Percentiles rank a stretch among this genome's conserved stretches.
phyloP scores from a whole-genome alignment of 1,139 yeast genomes.

The Candida sp. region DNA sequence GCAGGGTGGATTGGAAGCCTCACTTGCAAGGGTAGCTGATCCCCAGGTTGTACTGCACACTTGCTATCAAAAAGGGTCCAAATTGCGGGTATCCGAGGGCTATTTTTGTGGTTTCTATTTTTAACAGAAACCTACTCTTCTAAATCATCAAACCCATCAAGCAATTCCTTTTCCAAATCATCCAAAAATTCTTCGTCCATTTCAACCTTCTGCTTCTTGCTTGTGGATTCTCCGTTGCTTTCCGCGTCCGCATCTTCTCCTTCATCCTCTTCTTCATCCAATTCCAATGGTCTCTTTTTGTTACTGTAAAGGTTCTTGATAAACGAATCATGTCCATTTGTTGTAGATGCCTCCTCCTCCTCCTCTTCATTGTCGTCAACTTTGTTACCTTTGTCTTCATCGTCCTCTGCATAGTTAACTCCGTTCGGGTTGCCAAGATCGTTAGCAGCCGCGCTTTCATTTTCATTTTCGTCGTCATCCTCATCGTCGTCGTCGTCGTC shows the following conservation, averaged over 20 bases:
- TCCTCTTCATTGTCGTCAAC: constrained; percentile 13
- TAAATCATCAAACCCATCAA: constrained; percentile 51
- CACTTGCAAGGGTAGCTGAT: too few relatives aligned
- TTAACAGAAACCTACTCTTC: constrained; percentile 24
- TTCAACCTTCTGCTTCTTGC: constrained; percentile 14
- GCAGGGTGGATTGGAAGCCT: too few relatives aligned
- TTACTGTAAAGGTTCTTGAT: constrained; percentile 32
- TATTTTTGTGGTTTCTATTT: neutral
- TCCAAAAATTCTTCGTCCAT: constrained; percentile 31
- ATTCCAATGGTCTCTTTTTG: constrained; percentile 25
- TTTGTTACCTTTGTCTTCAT: constrained; percentile 15
- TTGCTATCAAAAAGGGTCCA: constrained; percentile 4
- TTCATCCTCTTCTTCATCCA: constrained; percentile 18
- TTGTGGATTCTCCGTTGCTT: constrained; percentile 2
- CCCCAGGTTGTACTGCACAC: too few relatives aligned
- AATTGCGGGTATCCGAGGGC: neutral
- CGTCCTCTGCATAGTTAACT: constrained; percentile 14
- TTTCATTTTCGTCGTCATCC: constrained; percentile 22
- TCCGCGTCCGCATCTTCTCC: constrained; percentile 15
- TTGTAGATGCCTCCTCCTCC: constrained; percentile 12
- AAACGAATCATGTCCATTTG: constrained; percentile 27
- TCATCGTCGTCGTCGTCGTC: constrained; percentile 42
- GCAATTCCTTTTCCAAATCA: constrained; percentile 49
- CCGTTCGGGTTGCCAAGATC: constrained; percentile 11
- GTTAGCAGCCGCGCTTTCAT: constrained; percentile 8